phyloP scores from a whole-genome alignment of 768 basidiomycete species.

The Suillus plorans region DNA sequence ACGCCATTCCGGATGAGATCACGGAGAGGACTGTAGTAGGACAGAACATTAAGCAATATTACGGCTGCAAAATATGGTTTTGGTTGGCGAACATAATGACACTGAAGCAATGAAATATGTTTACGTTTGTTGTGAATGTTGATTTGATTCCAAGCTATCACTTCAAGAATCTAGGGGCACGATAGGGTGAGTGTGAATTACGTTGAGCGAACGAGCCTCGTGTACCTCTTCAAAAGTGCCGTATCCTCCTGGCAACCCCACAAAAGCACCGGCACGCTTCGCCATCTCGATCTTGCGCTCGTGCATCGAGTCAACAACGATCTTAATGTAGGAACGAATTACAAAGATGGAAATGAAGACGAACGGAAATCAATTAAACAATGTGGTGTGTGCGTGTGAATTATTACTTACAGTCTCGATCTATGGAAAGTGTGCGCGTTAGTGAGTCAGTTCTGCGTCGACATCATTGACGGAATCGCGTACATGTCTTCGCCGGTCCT shows the following conservation, averaged over 20 bases:
- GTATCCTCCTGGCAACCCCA: constrained; percentile 90
- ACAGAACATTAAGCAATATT: constrained; percentile 80
- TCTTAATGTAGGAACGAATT: constrained; percentile 33
- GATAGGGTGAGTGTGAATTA: neutral
- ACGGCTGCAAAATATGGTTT: constrained; percentile 53
- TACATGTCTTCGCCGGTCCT: constrained; percentile 36
- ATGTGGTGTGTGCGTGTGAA: constrained; percentile 9
- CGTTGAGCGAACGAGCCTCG: neutral
- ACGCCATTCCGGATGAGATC: constrained; percentile 68
- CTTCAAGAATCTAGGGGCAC: constrained; percentile 71
- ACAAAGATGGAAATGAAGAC: neutral
- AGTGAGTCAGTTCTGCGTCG: constrained; percentile 15
- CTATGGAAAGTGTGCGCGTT: constrained; percentile 12
- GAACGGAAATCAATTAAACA: neutral
- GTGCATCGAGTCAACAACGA: constrained; percentile 81
- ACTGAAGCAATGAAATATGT: constrained; percentile 7
- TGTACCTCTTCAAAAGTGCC: constrained; percentile 90
- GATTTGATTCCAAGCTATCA: constrained; percentile 92
- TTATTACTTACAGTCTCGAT: constrained; percentile 31
- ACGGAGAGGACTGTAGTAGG: constrained; percentile 83
- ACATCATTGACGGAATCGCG: constrained; percentile 13
- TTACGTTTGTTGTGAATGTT: constrained; percentile 84
- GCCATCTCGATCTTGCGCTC: constrained; percentile 94
- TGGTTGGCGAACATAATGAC: neutral
- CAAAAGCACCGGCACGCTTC: constrained; percentile 70